Evolutionary conservation across 768 basidiomycete species (phyloP), one percentile per base, ranked within the genome.

Genomic region (Zangia roseola): DNA sequence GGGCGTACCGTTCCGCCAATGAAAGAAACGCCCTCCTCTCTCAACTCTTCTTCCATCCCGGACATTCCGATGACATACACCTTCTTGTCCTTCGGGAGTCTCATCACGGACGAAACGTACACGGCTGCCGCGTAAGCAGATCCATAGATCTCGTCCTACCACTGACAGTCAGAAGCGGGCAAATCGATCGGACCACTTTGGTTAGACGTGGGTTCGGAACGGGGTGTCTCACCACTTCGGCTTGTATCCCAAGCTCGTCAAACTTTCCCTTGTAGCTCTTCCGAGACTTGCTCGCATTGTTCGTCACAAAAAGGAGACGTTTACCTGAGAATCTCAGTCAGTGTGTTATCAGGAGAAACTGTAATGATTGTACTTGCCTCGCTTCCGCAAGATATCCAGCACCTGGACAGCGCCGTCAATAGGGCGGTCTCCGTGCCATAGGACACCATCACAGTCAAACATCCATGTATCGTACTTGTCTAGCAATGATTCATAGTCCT

Each of bases 281-380:
- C 54, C 97, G 75, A 6, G 93, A 95, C 71, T 97, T 95, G 47
- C 86, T 91, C 39, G 95, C 94, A 65, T 98, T 99, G 72, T 99
- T 99, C 16, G 94, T 97, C 43, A 97, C 94, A 62, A 98, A 98
- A 10, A 97, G 70, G 26, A 97, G 72, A 51, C 78, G 76, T 91
- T 97, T 63, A 78, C 92, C 92, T 67, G 49, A 38, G 12, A 6
- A 21, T 20, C 30, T 26, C 21, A 21, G 35, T 50, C 53, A 40
- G 45, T 52, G 17, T 13, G 47, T 38, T 14, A 44, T 39, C 25
- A 20, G 10, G 44, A 42, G 46, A 51, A 17, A 17, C 31, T 48
- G 35, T 54, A 33, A 16, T 41, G 44, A n/a, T 17, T 1, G 28
- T 43, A 64, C 89, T 61, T 69, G 90, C 92, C 85, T 67, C 77